These are phyloP conservation scores for Neopestalotiopsis clavispora DNA, from an alignment of 2,329 filamentous ascomycete genomes.

Conservation along the genomic window DNA sequence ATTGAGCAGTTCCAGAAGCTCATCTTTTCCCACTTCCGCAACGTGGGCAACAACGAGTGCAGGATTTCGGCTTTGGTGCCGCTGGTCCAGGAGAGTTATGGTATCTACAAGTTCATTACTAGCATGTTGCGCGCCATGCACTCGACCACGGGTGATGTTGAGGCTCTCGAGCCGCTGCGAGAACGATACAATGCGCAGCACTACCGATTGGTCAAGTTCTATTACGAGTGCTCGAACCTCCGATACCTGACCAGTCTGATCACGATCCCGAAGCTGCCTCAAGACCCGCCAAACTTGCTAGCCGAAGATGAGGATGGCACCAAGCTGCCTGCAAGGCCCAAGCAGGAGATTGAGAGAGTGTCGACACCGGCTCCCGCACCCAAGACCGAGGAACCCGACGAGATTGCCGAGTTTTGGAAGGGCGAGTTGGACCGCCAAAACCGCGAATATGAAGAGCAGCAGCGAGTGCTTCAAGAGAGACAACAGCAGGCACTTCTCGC, in stretches of 20 bases:
- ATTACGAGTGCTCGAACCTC: conserved; percentile 98
- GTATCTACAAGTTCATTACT: conserved; percentile 99
- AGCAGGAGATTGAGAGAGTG: conserved; percentile 70
- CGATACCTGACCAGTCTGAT: conserved; percentile 96
- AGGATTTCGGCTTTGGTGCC: conserved; percentile 92
- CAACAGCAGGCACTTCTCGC: conserved; percentile 81
- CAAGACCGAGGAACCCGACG: conserved; percentile 81
- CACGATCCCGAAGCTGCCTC: conserved; percentile 92
- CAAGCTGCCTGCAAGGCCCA: conserved; percentile 80
- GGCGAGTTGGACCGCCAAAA: conserved; percentile 89
- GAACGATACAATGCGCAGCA: conserved; percentile 94
- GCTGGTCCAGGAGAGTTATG: conserved; percentile 95
- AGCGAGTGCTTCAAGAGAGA: conserved; percentile 84
- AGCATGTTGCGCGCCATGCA: conserved; percentile 99
- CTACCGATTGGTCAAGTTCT: conserved; percentile 95
- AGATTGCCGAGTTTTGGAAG: conserved; percentile 98
- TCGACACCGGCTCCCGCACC: conserved; percentile 72
- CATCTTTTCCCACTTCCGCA: conserved; percentile 95
- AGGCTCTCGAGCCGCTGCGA: conserved; percentile 86
- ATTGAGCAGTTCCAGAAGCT: conserved; percentile 99
- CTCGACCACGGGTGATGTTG: conserved; percentile 90
- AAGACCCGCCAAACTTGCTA: conserved; percentile 89
- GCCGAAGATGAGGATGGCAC: conserved; percentile 85
- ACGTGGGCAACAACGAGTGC: conserved; percentile 93
- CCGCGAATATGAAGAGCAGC: conserved; percentile 93